Percentiles rank a stretch among this genome's conserved stretches.
These are phyloP conservation scores for Wickerhamiella infanticola DNA, from an alignment of 1,139 yeast species.

Conservation along the genomic window DNA sequence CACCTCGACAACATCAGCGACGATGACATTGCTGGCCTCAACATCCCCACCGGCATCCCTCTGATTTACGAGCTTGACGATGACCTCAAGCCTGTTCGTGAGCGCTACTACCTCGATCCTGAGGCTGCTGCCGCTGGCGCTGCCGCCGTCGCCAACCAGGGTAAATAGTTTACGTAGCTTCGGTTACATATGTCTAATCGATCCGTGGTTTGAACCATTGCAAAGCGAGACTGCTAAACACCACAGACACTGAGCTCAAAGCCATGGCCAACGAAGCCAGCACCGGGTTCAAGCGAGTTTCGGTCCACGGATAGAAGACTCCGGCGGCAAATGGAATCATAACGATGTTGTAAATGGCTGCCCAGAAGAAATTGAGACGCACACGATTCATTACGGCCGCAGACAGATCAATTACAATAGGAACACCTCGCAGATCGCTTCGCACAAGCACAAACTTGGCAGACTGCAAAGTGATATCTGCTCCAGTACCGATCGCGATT, in stretches of 20 bases:
- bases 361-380: constrained; percentile 73
- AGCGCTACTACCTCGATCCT: constrained; percentile 89
- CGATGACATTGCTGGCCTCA: constrained; percentile 80
- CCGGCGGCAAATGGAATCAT: constrained; percentile 96
- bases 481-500: constrained; percentile 80
- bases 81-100: constrained; percentile 6
- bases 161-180: constrained; percentile 24
- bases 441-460: constrained; percentile 69
- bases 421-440: constrained; percentile 32
- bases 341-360: constrained; percentile 63
- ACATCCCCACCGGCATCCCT: constrained; percentile 98
- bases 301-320: constrained; percentile 55
- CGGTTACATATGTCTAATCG: background rate
- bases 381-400: constrained; percentile 54
- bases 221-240: constrained; percentile 55
- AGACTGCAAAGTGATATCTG: constrained; percentile 85
- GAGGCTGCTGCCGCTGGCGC: constrained; percentile 99
- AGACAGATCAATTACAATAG: constrained; percentile 56
- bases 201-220: constrained; percentile 18
- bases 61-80: constrained; percentile 32
- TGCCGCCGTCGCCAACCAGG: constrained; percentile 97
- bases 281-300: constrained; percentile 60
- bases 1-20: constrained; percentile 91
- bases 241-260: constrained; percentile 76
- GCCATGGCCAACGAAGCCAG: constrained; percentile 90